Percentiles rank a stretch among this genome's conserved stretches.
phyloP scores from a whole-genome alignment of 352 stramenopile genomes.

The Globisporangium canariense region DNA sequence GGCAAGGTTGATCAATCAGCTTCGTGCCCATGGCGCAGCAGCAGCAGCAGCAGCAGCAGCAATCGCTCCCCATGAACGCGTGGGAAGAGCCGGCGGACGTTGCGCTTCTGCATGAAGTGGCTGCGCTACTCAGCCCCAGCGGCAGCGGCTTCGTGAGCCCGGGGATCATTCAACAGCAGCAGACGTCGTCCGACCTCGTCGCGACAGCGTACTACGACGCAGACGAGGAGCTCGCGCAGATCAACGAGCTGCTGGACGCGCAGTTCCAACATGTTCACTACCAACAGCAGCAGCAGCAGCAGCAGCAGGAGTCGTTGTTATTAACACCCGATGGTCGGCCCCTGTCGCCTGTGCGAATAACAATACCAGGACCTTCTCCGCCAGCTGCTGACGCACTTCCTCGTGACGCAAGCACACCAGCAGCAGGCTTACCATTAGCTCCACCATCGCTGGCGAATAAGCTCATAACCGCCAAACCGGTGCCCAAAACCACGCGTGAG shows the following conservation, averaged over 20 bases:
- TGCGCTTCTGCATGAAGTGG: constrained; percentile 9
- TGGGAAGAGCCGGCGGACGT: constrained; percentile 2
- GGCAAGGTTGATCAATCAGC: neutral
- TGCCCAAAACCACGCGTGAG: constrained; percentile 15
- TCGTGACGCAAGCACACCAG: neutral
- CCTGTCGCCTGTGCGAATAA: neutral
- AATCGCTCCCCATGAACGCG: neutral
- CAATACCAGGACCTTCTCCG: neutral
- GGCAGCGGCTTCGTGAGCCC: neutral
- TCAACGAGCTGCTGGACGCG: constrained; percentile 11
- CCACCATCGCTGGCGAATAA: neutral
- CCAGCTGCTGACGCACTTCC: neutral
- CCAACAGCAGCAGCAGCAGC: neutral
- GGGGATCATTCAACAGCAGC: neutral
- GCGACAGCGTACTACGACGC: neutral
- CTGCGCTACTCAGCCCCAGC: constrained; percentile 7
- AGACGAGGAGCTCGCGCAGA: constrained; percentile 3
- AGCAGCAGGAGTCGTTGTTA: no score
- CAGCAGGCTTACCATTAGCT: neutral
- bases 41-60: constrained; percentile 1
- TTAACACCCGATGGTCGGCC: no score
- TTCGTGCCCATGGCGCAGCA: neutral
- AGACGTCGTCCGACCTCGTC: neutral
- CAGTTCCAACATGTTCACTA: neutral
- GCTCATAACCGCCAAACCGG: neutral